Evolutionary conservation across 148 eudicot species (phyloP).

Genomic region (Pouteria glomerata): DNA sequence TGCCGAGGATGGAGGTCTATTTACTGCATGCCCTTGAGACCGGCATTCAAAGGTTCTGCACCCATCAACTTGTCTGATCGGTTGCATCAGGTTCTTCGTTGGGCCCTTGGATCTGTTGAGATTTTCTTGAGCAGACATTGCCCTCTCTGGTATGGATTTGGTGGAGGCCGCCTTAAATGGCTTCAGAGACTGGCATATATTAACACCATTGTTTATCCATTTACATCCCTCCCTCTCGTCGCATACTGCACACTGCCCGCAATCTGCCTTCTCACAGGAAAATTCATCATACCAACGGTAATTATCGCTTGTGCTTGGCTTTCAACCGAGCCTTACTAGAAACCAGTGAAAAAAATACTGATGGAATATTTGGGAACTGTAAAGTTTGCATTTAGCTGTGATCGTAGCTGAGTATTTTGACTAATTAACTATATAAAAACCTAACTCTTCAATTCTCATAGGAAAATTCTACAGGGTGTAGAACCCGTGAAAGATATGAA

Average conservation of each 20-base stretch:
- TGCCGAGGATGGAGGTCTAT: conserved; percentile 99
- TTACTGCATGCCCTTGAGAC: conserved; percentile 96
- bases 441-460: no score
- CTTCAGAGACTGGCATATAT: conserved; percentile 93
- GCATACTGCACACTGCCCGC: conserved; percentile 91
- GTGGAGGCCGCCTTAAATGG: conserved; percentile 94
- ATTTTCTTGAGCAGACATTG: conserved; percentile 95
- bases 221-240: conserved; percentile 87
- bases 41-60: conserved; percentile 98
- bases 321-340: no score
- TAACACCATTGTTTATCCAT: conserved; percentile 94
- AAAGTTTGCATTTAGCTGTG: no score
- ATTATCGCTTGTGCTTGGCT: conserved; percentile 4
- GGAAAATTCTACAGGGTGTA: no score
- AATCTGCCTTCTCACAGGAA: conserved; percentile 93
- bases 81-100: conserved; percentile 90
- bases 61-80: conserved; percentile 97
- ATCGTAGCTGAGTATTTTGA: no score
- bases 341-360: no score
- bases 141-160: conserved; percentile 97
- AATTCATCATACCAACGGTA: conserved; percentile 99
- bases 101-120: conserved; percentile 98
- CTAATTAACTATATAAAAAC: no score
- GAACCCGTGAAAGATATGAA: no score
- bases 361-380: no score